Base-by-base conservation (phyloP, 2,329 filamentous ascomycete species). In the Berkeleyomyces basicola region DNA sequence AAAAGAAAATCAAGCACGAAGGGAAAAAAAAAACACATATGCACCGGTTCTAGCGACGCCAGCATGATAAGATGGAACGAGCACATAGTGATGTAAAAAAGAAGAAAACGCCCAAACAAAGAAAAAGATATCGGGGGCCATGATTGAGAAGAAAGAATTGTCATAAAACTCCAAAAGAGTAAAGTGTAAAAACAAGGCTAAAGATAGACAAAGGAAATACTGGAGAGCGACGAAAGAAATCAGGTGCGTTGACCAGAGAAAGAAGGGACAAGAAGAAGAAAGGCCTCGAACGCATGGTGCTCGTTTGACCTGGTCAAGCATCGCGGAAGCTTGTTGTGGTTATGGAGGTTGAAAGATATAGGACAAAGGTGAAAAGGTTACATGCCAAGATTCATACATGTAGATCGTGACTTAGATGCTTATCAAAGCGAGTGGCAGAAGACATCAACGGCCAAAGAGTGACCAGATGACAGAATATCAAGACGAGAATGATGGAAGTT, bases 201-300 rank as follows among this genome's bases (percentile, higher is more conserved):
- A 61, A 49, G 11, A 59, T 33, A 47, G 7, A 59, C 42, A 59
- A 46, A 63, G 14, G 44, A 59, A 47, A 63, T 49, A 57, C 37
- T 40, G 43, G 53, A 49, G 36, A 46, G 49, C 67, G 65, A 68
- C 67, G 67, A 67, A 68, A 67, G 68, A 69, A 53, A 60, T 67
- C 61, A 42, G 63, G 61, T 23, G 36, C 40, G 46, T 61, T 65
- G 58, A 59, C 55, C 23, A 64, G 65, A 63, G 57, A 47, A 61
- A 63, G 63, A 59, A 31, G 16, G 23, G n/a, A 53, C 36, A 53
- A 61, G 59, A 57, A 59, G 37, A 58, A 31, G 59, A 63, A 55
- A 59, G 51, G 62, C 62, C 58, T 55, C 46, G 53, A 58, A 49
- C 53, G 37, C 11, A n/a, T 47, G 51, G 61, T 62, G 55, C 53